Evolutionary conservation across 768 basidiomycete genomes (phyloP).

Genomic region (Crucibulum laeve): DNA sequence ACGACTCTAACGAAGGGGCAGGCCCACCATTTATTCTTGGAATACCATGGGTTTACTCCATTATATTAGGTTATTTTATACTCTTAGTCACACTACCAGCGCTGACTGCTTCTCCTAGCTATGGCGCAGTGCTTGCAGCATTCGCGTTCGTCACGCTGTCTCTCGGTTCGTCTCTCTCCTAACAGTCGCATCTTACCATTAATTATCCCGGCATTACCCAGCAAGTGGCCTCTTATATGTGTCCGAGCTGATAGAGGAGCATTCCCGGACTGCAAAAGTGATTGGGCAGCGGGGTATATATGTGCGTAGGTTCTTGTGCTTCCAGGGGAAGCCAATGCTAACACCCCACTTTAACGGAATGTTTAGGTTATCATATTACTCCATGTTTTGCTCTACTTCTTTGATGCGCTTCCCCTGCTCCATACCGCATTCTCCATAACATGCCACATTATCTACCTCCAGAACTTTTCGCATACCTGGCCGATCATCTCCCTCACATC

Average conservation of each 20-base stretch:
- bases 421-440: conserved; percentile 75
- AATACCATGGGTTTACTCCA: conserved; percentile 50
- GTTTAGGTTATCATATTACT: conserved; percentile 73
- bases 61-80: conserved; percentile 52
- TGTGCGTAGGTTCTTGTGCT: conserved; percentile 46
- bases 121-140: conserved; percentile 69
- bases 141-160: conserved; percentile 92
- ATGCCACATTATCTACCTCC: conserved; percentile 87
- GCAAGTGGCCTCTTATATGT: conserved; percentile 93
- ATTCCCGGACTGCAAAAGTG: conserved; percentile 75
- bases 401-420: conserved; percentile 75
- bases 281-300: conserved; percentile 86
- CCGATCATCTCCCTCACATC: conserved; percentile 92
- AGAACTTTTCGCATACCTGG: conserved; percentile 89
- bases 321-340: conserved; percentile 4
- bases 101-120: conserved; percentile 27
- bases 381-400: conserved; percentile 72
- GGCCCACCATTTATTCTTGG: neutral
- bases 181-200: neutral
- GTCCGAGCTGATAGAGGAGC: conserved; percentile 94
- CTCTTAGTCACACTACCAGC: conserved; percentile 8
- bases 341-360: neutral
- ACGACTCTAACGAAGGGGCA: conserved; percentile 1
- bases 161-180: conserved; percentile 54
- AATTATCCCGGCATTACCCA: conserved; percentile 20